Evolutionary conservation across 2,329 filamentous ascomycete species (phyloP).

Genomic region (Penicillium fuscoglaucum): DNA sequence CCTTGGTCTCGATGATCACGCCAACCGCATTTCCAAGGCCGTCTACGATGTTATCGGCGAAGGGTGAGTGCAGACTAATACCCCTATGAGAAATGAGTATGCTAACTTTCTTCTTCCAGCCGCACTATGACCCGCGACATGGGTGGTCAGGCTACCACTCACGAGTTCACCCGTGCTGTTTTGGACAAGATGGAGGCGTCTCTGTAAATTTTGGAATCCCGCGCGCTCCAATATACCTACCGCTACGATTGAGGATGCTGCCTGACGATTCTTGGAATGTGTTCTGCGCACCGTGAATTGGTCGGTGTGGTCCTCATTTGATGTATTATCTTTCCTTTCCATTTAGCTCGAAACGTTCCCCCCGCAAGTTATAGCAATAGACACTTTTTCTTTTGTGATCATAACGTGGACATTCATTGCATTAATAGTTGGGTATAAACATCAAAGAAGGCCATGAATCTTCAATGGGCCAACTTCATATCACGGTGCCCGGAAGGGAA

Average conservation of each 20-base stretch:
- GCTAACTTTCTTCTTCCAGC: slow-evolving; percentile 49
- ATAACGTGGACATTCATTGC: slow-evolving; percentile 11
- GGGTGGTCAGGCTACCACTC: slow-evolving; percentile 84
- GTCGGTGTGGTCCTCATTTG: slow-evolving; percentile 22
- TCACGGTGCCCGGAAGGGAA: background rate
- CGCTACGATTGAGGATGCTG: slow-evolving; percentile 29
- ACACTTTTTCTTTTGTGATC: slow-evolving; percentile 24
- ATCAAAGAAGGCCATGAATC: slow-evolving; percentile 7
- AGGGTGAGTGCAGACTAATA: slow-evolving; percentile 62
- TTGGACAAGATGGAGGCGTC: slow-evolving; percentile 87
- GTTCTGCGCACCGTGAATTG: slow-evolving; percentile 14
- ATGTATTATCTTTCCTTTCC: slow-evolving; percentile 34
- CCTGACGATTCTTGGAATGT: slow-evolving; percentile 16
- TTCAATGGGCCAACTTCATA: slow-evolving; percentile 1
- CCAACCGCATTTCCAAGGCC: slow-evolving; percentile 90
- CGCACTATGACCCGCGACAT: slow-evolving; percentile 90
- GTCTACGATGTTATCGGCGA: slow-evolving; percentile 81
- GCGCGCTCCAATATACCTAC: slow-evolving; percentile 17
- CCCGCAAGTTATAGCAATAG: slow-evolving; percentile 29
- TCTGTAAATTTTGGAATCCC: slow-evolving; percentile 50
- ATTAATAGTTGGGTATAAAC: slow-evolving; percentile 15
- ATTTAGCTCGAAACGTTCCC: slow-evolving; percentile 30
- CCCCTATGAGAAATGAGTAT: background rate
- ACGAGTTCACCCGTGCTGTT: slow-evolving; percentile 93
- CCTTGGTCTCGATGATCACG: slow-evolving; percentile 95